phyloP scores from a whole-genome alignment of 139 green algal species.

The Ostreobium quekettii region DNA sequence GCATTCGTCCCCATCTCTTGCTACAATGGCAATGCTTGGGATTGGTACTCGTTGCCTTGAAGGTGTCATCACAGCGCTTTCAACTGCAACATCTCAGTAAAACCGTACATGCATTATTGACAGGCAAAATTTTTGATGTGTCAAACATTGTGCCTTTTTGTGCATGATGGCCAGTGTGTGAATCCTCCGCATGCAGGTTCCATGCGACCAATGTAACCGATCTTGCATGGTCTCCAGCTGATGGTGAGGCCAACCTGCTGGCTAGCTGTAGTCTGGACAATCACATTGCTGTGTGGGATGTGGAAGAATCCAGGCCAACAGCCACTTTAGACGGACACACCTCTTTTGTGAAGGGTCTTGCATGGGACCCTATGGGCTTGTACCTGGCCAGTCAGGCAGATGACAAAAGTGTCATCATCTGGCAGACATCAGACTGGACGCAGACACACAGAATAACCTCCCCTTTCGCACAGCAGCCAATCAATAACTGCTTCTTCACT shows the following conservation, averaged over 20 bases:
- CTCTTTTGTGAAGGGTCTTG: slow-evolving; percentile 86
- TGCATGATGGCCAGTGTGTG: too few species aligned
- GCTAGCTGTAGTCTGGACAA: slow-evolving; percentile 1
- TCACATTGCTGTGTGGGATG: background rate
- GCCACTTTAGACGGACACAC: slow-evolving; percentile 45
- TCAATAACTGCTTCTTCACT: slow-evolving; percentile 34
- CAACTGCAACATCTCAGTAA: too few species aligned
- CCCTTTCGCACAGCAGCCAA: slow-evolving; percentile 35
- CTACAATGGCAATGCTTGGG: too few species aligned
- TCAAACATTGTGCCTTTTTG: too few species aligned
- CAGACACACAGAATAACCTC: slow-evolving; percentile 32
- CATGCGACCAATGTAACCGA: too few species aligned
- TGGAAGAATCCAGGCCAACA: slow-evolving; percentile 13
- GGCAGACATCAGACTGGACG: slow-evolving; percentile 61
- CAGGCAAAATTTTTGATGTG: too few species aligned
- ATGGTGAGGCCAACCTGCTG: background rate
- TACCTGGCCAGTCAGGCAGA: slow-evolving; percentile 81
- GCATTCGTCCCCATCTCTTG: too few species aligned
- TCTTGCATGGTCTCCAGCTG: too few species aligned
- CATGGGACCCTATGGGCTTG: slow-evolving; percentile 87
- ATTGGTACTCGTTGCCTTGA: too few species aligned
- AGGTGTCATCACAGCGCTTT: too few species aligned
- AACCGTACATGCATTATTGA: too few species aligned
- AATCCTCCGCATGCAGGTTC: too few species aligned
- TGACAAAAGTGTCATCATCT: slow-evolving; percentile 73